Evolutionary conservation across 495 filamentous ascomycete genomes (phyloP).

Genomic region (Neurospora sp.): DNA sequence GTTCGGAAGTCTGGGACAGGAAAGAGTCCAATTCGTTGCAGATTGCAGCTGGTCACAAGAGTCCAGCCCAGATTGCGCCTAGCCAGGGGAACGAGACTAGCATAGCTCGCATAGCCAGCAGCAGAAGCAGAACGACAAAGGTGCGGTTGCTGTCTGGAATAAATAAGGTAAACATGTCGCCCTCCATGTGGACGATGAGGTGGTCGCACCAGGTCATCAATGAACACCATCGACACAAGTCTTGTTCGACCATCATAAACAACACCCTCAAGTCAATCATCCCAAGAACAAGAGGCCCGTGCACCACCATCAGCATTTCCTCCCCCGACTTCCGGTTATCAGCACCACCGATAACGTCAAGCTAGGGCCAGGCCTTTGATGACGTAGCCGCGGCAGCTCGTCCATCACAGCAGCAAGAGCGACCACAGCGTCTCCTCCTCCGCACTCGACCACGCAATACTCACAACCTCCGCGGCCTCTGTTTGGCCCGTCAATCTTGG

Average conservation of each 20-base stretch:
- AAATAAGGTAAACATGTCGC: not conserved
- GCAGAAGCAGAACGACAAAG: not conserved
- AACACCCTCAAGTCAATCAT: not conserved
- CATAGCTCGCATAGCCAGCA: not conserved
- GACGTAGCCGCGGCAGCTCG: slow-evolving; percentile 13
- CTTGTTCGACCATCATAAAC: not conserved
- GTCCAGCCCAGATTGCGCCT: not conserved
- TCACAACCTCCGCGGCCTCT: not conserved
- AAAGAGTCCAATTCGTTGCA: not conserved
- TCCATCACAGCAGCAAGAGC: not conserved
- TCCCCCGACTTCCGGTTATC: not conserved
- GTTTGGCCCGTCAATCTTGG: not conserved
- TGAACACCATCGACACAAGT: not conserved
- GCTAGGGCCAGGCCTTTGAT: slow-evolving; percentile 23
- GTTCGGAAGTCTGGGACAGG: not conserved
- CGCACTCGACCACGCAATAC: not conserved
- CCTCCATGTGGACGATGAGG: not conserved
- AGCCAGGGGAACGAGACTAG: not conserved
- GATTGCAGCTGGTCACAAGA: not conserved
- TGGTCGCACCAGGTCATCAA: not conserved
- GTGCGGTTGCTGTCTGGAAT: not conserved
- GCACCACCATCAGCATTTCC: not conserved
- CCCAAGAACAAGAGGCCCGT: not conserved
- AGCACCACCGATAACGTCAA: slow-evolving; percentile 1
- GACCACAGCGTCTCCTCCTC: not conserved